Base-by-base conservation (phyloP, 139 green algal genomes). In the Picochlorum costavermella region DNA sequence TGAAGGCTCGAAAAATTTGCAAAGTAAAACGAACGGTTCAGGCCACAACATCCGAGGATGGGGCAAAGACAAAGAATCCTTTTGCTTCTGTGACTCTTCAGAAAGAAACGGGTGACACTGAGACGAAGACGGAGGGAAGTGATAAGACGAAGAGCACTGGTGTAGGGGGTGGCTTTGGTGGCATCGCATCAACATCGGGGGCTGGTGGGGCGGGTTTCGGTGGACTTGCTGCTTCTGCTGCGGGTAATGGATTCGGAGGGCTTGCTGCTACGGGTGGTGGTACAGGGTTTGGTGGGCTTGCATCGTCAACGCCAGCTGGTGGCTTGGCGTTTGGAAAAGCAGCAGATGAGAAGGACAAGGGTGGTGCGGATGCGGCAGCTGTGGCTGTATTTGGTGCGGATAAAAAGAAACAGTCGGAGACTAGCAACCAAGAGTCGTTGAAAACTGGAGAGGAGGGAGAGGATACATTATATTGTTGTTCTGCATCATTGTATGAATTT, bases 381-480 rank as follows among this genome's bases (percentile, higher is more conserved):
- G 55, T 61, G n/a, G 31, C 20, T 14, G 57, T 61, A 11, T 79
- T 77, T 48, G 56, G 56, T 5, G n/a, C 10, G 10, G 28, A 13
- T 20, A 25, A 14, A 29, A 46, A 50, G 14, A 40, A n/a, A 43
- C 31, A 13, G 26, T 28, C 17, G 23, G 37, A 50, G 5, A n/a
- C 55, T 20, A 30, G 50, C 3, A 33, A 40, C 33, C 33, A 40
- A 40, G 33, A 40, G 33, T 11, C 33, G 33, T 71, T 75, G 50
- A 56, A 76, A 6, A 95, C 86, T 2, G 87, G 87, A 5, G 87
- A 95, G 74, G 87, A 95, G 73, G 63, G 75, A 13, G 87, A 95
- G 72, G 51, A 58, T 9, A 74, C 63, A 1, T 51, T 84, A 12
- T 91, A 80, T 48, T 69, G 81, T 44, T 80, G 80, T 66, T n/a